phyloP scores from a whole-genome alignment of 371 early-diverging fungal genomes.

The Circinella minor region DNA sequence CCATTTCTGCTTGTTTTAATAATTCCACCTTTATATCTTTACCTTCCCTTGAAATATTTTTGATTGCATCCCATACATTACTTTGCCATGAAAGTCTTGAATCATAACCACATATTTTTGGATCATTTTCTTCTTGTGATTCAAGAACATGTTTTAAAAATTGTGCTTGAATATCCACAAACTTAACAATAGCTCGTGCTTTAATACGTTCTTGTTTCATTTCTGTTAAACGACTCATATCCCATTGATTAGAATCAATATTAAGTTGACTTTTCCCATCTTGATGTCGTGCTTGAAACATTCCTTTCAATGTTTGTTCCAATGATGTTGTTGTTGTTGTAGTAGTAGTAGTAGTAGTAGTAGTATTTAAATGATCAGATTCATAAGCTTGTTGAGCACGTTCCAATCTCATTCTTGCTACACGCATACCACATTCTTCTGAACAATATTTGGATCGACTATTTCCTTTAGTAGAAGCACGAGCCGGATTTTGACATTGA shows the following conservation, averaged over 20 bases:
- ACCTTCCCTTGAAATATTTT: constrained; percentile 3
- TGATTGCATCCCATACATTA: constrained; percentile 2
- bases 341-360: no score
- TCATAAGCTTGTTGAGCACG: background rate
- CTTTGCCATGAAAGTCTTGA: constrained; percentile 13
- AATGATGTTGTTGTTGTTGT: background rate
- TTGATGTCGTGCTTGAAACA: background rate
- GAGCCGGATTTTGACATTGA: constrained; percentile 5
- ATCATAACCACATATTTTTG: constrained; percentile 10
- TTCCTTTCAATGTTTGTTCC: background rate
- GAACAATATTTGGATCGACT: constrained; percentile 16
- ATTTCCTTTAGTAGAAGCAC: background rate
- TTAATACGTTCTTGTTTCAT: constrained; percentile 1
- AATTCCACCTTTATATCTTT: constrained; percentile 6
- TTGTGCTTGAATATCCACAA: constrained; percentile 6
- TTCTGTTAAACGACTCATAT: background rate
- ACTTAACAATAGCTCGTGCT: background rate
- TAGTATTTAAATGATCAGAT: background rate
- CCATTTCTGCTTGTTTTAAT: background rate
- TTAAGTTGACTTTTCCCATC: background rate
- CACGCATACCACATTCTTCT: constrained; percentile 11
- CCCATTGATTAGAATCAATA: constrained; percentile 6
- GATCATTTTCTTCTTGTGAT: background rate
- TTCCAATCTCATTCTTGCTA: constrained; percentile 15
- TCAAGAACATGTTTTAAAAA: background rate